Percentiles rank a stretch among this genome's conserved stretches.
These are phyloP conservation scores for Cicer arietinum DNA, from an alignment of 306 rosid species.

Conservation along the genomic window DNA sequence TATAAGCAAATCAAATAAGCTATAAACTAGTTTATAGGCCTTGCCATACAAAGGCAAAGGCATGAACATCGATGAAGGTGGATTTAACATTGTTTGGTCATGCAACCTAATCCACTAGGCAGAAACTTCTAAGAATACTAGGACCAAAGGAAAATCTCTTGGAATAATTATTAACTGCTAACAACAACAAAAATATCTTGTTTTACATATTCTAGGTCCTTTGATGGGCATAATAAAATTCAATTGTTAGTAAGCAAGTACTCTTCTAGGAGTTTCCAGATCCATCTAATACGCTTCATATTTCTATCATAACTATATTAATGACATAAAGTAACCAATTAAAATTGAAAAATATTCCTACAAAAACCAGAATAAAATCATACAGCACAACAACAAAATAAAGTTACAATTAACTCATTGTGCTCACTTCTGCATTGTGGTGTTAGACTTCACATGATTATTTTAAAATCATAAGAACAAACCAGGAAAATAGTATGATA, in stretches of 20 bases:
- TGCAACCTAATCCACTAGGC: constrained; percentile 23
- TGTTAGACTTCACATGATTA: constrained; percentile 10
- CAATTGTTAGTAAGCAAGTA: constrained; percentile 5
- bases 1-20: neutral
- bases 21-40: neutral
- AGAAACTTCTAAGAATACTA: constrained; percentile 13
- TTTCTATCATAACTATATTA: constrained; percentile 2
- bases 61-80: neutral
- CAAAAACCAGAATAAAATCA: constrained; percentile 19
- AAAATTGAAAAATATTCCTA: constrained; percentile 26
- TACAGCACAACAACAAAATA: neutral
- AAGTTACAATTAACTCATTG: constrained; percentile 12
- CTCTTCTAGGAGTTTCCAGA: constrained; percentile 22
- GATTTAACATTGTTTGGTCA: constrained; percentile 10
- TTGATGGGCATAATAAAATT: constrained; percentile 8
- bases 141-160: neutral
- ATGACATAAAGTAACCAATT: constrained; percentile 13
- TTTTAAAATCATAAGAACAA: constrained; percentile 33
- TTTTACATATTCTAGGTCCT: constrained; percentile 13
- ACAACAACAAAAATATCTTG: neutral
- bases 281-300: neutral
- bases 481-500: constrained; percentile 38
- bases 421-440: neutral
- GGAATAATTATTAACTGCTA: neutral
- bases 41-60: neutral